Evolutionary conservation across 306 rosid species (phyloP), one percentile per base, ranked within the genome.

Genomic region (Malus asiatica): DNA sequence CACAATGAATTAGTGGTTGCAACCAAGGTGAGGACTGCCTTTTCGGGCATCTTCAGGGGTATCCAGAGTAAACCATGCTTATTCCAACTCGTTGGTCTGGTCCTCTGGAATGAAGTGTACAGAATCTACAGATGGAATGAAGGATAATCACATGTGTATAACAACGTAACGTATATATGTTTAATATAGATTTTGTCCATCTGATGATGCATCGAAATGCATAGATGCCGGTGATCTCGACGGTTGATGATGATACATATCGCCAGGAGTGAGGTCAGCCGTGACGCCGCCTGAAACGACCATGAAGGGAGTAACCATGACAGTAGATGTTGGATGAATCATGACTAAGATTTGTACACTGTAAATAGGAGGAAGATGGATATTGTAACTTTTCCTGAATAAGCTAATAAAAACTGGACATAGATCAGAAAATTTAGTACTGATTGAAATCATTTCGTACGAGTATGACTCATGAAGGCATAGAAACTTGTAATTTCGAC

Each of bases 11-110:
- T 40, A 32, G 52, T 10, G 33, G 67, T 77, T 66, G 45, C 70
- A 81, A 53, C 71, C 79, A 60, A 76, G 77, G 45, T 42, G 73
- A 75, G 79, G 66, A 67, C 64, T 78, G 72, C 48, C 23, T 10
- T 73, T 55, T 10, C 30, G 3, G 55, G 66, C 63, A 9, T 30
- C 29, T 23, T 6, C 18, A n/a, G 42, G 11, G 35, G 44, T 57
- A 22, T 58, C 63, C 23, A 60, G 61, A 33, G 9, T 45, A 44
- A 55, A 23, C 67, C 72, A 58, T 64, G 80, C 74, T 48, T 58
- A 58, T 79, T 79, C 63, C 75, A 51, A n/a, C 32, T 66, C 30
- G 40, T 66, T 64, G 23, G 53, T 71, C 66, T 64, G n/a, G 53
- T 71, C 66, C 70, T 52, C 45, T 48, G 33, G 81, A 61, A 29